Base-by-base conservation (phyloP, 2,329 filamentous ascomycete species). In the Rutstroemia sp. region DNA sequence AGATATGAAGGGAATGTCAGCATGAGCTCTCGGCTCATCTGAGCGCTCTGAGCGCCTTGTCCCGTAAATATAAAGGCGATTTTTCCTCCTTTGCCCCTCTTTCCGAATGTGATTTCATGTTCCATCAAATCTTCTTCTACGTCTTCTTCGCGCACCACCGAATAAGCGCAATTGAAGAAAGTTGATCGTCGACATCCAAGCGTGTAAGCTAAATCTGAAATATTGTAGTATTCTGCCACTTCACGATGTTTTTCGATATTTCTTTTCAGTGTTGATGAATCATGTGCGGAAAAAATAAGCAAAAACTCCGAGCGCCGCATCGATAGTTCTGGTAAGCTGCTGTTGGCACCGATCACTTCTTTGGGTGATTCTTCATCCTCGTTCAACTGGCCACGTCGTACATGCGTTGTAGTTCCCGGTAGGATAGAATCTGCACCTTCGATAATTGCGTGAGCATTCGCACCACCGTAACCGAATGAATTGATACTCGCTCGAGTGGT, bases 391-490 rank as follows among this genome's bases (percentile, higher is more conserved):
- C 23, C 18, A 5, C 49, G 49, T 27, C 49, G 23, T 5, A 2
- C 7, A 16, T 52, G 14, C 7, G 49, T 52, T 3, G 16, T 16
- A 1, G 10, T 52, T 3, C 50, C 50, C 0, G 39, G 25, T 1
- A 46, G 23, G 8, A 51, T 2, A 8, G 37, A 50, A 18, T 45
- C 23, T 12, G 18, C 25, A 7, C 23, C 47, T 37, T 56, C 53
- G 38, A 65, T 63, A 2, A 77, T 70, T 2, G 69, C 69, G 61
- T 74, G 71, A 1, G 66, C 68, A 59, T 66, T 66, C 0, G 61
- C 62, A 4, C 64, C 64, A 4, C 75, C 74, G 25, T 74, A 76
- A 0, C 75, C 75, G 7, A 56, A 56, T 6, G 47, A 56, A 6
- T 48, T 49, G 27, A 56, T 9, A 51, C 38, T 51, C 10, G 38